Evolutionary conservation across 305 asterid species (phyloP), one percentile per base, ranked within the genome.

Genomic region (Fraxinus sp.): DNA sequence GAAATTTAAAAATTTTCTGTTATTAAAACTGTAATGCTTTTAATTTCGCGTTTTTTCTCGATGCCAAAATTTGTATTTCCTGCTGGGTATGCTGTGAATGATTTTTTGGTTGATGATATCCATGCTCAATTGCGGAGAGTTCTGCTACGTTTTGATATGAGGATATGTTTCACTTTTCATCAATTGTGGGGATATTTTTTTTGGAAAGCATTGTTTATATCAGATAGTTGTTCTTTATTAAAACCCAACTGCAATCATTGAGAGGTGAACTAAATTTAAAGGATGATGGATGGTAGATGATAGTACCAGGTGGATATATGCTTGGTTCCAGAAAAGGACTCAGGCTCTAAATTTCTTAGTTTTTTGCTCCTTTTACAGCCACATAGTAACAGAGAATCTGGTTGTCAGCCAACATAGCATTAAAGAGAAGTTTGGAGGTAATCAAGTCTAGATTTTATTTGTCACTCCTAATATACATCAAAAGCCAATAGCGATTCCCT

Each of bases 391-490:
- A 24, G 72, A 64, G 73, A 16, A 66, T 66, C 35, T 66, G 73
- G n/a, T 66, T 66, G 35, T 66, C 16, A 26, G 4, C 32, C 35
- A 9, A 24, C 35, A 2, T 66, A 26, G 73, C 36, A 66, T 66
- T 22, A 66, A 66, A 7, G 13, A 49, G 71, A 81, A 33, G 28
- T 49, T 83, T 74, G 22, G 79, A 49, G 41, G 35, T 78, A 49
- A 74, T 26, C 39, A 36, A 35, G 76, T 59, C 68, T 64, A 79
- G 87, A 83, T 79, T 81, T 77, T 79, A 28, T 74, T 18, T 28
- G 59, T 83, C 78, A 77, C 74, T 33, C 44, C 37, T 41, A 84
- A 18, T 41, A 66, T 75, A 16, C 76, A 9, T 81, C 79, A 37
- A 22, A 72, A 81, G 66, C 49, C 44, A 73, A 41, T 37, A 76